phyloP scores from a whole-genome alignment of 805 yeast genomes.

The Starmerella powellii region DNA sequence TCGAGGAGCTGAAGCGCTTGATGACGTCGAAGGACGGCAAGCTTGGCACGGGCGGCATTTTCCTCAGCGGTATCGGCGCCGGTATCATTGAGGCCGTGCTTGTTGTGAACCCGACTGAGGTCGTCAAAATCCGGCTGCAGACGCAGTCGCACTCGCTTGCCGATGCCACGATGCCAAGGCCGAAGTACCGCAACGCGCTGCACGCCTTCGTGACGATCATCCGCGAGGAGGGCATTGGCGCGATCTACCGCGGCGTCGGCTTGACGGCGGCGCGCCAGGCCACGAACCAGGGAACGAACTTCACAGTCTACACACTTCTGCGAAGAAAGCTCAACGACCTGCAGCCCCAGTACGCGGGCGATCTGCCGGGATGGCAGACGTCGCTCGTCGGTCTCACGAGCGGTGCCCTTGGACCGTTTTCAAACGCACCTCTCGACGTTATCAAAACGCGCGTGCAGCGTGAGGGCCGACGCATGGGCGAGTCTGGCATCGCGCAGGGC shows the following conservation, averaged over 20 bases:
- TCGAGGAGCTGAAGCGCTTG: slow-evolving; percentile 70
- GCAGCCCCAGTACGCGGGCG: slow-evolving; percentile 40
- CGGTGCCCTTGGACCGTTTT: slow-evolving; percentile 96
- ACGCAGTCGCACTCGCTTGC: slow-evolving; percentile 87
- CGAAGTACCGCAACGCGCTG: slow-evolving; percentile 83
- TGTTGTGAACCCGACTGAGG: slow-evolving; percentile 96
- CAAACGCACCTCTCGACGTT: slow-evolving; percentile 95
- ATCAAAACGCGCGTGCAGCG: slow-evolving; percentile 94
- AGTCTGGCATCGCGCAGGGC: slow-evolving; percentile 66
- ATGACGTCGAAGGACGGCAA: slow-evolving; percentile 52
- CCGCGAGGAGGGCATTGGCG: slow-evolving; percentile 80
- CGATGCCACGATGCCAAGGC: slow-evolving; percentile 60
- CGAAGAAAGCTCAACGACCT: slow-evolving; percentile 53
- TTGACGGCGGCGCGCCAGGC: slow-evolving; percentile 97
- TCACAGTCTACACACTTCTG: slow-evolving; percentile 78
- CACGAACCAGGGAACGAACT: slow-evolving; percentile 95
- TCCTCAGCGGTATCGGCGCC: slow-evolving; percentile 91
- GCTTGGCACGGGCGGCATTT: slow-evolving; percentile 62
- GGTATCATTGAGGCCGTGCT: slow-evolving; percentile 92
- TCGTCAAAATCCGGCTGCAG: slow-evolving; percentile 88
- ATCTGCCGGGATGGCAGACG: slow-evolving; percentile 87
- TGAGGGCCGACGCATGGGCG: slow-evolving; percentile 52
- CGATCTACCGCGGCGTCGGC: slow-evolving; percentile 87
- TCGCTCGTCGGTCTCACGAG: slow-evolving; percentile 80
- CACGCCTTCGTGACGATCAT: slow-evolving; percentile 77